Percentiles rank a stretch among this genome's conserved stretches.
Evolutionary conservation across 2,329 filamentous ascomycete species (phyloP).

Genomic region (Trichoderma atroviride): DNA sequence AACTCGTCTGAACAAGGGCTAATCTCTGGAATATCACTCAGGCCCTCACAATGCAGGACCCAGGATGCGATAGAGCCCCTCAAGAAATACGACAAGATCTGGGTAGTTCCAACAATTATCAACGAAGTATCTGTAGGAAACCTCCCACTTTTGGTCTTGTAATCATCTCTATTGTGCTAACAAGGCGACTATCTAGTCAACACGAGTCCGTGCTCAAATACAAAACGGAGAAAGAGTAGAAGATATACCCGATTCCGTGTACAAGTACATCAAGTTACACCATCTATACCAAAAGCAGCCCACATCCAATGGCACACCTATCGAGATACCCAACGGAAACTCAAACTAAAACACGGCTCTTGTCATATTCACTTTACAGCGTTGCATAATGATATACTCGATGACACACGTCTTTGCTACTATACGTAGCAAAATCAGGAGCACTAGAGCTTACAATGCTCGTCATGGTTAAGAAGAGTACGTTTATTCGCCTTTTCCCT

Average conservation of each 20-base stretch:
- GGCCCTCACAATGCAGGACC: conserved; percentile 75
- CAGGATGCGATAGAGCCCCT: conserved; percentile 78
- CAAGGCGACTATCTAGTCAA: conserved; percentile 60
- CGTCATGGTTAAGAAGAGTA: conserved; percentile 4
- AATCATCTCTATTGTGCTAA: not conserved
- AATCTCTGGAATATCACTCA: not conserved
- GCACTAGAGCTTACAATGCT: conserved; percentile 3
- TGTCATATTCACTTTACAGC: not conserved
- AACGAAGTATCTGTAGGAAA: conserved; percentile 55
- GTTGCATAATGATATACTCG: conserved; percentile 7
- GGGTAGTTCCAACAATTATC: conserved; percentile 82
- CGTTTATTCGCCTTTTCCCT: not conserved
- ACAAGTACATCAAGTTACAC: conserved; percentile 68
- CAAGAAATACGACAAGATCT: conserved; percentile 77
- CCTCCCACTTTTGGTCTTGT: not conserved
- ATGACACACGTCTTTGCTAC: not conserved
- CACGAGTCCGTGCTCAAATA: conserved; percentile 76
- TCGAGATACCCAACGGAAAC: conserved; percentile 12
- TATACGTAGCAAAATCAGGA: not conserved
- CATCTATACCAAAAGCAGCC: conserved; percentile 52
- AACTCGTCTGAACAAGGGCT: not conserved
- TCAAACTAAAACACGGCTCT: not conserved
- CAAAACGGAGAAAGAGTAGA: conserved; percentile 76
- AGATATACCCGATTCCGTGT: conserved; percentile 70
- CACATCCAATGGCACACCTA: not conserved